These are phyloP conservation scores for Agapanthus africanus DNA, from an alignment of 106 monocot genomes.

Conservation along the genomic window DNA sequence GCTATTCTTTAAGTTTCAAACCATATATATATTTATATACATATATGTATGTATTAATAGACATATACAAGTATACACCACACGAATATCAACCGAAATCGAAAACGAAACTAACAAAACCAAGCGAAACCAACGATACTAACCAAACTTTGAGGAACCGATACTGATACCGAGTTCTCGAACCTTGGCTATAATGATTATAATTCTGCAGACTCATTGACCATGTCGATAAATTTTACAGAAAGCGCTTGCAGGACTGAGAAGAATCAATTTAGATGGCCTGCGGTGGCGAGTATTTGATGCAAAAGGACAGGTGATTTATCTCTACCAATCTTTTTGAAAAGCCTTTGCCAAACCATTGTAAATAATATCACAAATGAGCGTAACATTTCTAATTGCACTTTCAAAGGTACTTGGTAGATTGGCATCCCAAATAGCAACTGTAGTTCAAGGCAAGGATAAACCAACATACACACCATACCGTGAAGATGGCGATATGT, in stretches of 20 bases:
- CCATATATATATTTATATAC: too few species aligned
- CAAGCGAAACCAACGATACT: too few species aligned
- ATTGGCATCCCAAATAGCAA: constrained; percentile 87
- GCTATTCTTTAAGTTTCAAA: too few species aligned
- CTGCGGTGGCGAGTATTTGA: constrained; percentile 95
- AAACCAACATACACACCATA: constrained; percentile 91
- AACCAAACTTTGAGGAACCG: too few species aligned
- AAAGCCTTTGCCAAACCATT: background rate
- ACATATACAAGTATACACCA: too few species aligned
- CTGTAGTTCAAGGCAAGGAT: constrained; percentile 92
- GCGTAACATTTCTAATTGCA: background rate
- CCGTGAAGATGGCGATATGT: constrained; percentile 95
- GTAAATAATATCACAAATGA: background rate
- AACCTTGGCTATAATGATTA: too few species aligned
- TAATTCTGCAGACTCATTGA: too few species aligned
- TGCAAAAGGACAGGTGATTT: constrained; percentile 82
- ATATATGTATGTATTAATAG: too few species aligned
- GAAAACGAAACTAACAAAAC: too few species aligned
- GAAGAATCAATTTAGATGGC: constrained; percentile 90
- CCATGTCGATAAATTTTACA: constrained; percentile 21
- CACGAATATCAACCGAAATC: too few species aligned
- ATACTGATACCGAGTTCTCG: too few species aligned
- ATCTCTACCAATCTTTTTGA: background rate
- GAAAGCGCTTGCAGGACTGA: constrained; percentile 92
- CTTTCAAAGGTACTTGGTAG: constrained; percentile 76